Conservation (phyloP, 139 green algal species). For the Chlorella sp. region DNA sequence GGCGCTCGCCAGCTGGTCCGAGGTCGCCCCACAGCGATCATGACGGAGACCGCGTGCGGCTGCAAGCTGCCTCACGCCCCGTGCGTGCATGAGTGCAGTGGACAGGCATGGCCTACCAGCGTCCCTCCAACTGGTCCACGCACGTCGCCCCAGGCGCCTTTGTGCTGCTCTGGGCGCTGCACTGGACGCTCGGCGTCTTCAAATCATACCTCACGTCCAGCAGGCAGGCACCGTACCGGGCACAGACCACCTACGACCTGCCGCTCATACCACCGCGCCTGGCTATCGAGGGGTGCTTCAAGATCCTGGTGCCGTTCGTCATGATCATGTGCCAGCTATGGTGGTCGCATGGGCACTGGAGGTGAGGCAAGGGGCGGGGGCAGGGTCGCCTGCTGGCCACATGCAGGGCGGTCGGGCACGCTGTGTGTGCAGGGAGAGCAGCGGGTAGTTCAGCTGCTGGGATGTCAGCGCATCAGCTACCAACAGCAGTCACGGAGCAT, state of each 20-base stretch:
- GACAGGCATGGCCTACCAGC: neutral
- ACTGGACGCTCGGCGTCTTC: constrained; percentile 2
- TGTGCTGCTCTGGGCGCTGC: neutral
- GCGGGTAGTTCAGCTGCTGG: no score
- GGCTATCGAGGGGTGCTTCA: neutral
- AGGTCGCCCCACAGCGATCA: neutral
- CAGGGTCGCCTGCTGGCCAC: neutral
- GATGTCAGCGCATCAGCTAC: no score
- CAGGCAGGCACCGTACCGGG: neutral
- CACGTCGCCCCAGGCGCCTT: neutral
- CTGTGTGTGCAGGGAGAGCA: no score
- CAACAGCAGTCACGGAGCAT: no score
- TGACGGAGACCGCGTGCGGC: neutral
- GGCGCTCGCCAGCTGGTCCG: no score
- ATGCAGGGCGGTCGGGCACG: no score
- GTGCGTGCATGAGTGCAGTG: neutral
- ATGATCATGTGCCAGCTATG: neutral
- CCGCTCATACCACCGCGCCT: neutral
- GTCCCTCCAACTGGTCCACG: neutral
- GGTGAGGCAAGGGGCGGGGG: neutral
- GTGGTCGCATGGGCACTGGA: constrained; percentile 1
- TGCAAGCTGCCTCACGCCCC: neutral
- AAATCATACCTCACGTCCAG: neutral
- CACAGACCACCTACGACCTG: neutral
- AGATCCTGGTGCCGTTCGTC: neutral